phyloP scores from a whole-genome alignment of 2,329 filamentous ascomycete genomes.

The Fusarium pseudoanthophilum region DNA sequence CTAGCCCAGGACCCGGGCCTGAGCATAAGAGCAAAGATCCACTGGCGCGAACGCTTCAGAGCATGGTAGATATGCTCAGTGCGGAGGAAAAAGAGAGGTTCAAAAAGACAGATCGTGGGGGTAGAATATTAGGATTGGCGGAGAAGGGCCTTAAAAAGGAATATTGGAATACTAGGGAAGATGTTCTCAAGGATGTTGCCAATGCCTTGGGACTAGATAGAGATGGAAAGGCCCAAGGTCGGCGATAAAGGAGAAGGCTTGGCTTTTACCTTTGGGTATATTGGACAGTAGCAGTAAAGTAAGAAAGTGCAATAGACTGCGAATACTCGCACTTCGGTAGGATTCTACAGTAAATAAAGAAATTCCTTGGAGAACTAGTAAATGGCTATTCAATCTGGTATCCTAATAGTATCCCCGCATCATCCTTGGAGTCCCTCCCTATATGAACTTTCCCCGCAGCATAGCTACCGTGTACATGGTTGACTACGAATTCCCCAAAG shows the following conservation, averaged over 20 bases:
- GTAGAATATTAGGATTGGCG: too few relatives aligned
- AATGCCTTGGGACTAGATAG: background rate
- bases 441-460: accelerated
- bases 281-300: background rate
- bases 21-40: too few relatives aligned
- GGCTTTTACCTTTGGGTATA: accelerated
- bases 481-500: background rate
- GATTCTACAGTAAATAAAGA: background rate
- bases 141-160: too few relatives aligned
- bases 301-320: background rate
- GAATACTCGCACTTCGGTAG: accelerated
- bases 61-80: accelerated
- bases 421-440: background rate
- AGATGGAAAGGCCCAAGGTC: accelerated
- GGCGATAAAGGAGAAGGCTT: accelerated
- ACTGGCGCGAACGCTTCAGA: too few relatives aligned
- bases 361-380: background rate
- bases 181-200: too few relatives aligned
- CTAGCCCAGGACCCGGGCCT: too few relatives aligned
- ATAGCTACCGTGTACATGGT: accelerated
- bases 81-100: too few relatives aligned
- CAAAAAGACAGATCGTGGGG: too few relatives aligned
- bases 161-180: too few relatives aligned
- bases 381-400: background rate
- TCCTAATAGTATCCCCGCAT: accelerated